phyloP scores from a whole-genome alignment of 257 asterid genomes.

The Lycium ferocissimum region DNA sequence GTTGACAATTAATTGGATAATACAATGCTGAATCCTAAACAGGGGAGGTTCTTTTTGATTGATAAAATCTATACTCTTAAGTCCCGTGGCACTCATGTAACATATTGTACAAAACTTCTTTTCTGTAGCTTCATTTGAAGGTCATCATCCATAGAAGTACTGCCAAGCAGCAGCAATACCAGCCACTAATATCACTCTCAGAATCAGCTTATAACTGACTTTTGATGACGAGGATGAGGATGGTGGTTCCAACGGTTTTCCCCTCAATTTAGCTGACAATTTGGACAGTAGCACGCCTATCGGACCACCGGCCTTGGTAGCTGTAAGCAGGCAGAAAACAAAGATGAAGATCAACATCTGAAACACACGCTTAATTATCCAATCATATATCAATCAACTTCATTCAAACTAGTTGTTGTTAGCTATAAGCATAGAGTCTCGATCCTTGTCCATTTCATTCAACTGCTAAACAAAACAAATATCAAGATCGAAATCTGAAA shows the following conservation, averaged over 20 bases:
- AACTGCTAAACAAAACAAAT: background rate
- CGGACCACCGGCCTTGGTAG: conserved; percentile 52
- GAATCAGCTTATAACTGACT: conserved; percentile 58
- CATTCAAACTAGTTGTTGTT: background rate
- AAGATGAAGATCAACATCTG: conserved; percentile 2
- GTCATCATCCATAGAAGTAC: conserved; percentile 62
- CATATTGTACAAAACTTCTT: conserved; percentile 29
- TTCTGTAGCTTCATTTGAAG: conserved; percentile 31
- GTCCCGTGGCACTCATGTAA: conserved; percentile 13
- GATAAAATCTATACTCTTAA: background rate
- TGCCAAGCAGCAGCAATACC: conserved; percentile 83
- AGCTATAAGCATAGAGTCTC: background rate
- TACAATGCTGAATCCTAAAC: conserved; percentile 18
- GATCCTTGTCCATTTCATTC: conserved; percentile 12
- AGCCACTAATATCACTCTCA: conserved; percentile 66
- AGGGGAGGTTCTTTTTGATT: background rate
- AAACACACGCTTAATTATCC: background rate
- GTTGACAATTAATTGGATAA: conserved; percentile 28
- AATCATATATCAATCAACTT: conserved; percentile 5
- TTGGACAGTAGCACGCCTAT: conserved; percentile 58
- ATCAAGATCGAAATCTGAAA: conserved; percentile 12
- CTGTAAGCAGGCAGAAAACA: conserved; percentile 45
- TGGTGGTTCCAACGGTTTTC: conserved; percentile 62
- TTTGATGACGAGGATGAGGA: conserved; percentile 45
- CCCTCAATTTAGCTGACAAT: conserved; percentile 62